Evolutionary conservation across 805 yeast species (phyloP).

Genomic region (Candida ulmi): DNA sequence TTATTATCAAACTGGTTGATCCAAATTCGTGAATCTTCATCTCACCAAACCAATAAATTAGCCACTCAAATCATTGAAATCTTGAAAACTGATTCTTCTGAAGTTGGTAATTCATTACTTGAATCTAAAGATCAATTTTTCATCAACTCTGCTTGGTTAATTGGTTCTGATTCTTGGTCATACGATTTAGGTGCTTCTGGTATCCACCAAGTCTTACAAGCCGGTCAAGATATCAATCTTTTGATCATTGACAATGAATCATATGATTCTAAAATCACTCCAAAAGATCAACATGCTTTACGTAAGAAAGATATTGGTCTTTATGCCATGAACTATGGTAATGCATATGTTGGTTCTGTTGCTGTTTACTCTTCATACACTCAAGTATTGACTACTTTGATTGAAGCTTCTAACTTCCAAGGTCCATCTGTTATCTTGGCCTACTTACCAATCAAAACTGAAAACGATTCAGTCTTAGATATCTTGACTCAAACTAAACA

Average conservation of each 20-base stretch:
- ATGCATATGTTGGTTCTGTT: constrained; percentile 87
- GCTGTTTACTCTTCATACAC: constrained; percentile 93
- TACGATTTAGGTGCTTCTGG: constrained; percentile 91
- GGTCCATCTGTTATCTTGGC: constrained; percentile 94
- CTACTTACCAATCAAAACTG: constrained; percentile 70
- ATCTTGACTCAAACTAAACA: constrained; percentile 80
- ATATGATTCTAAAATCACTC: constrained; percentile 30
- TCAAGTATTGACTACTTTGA: constrained; percentile 80
- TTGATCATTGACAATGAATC: constrained; percentile 87
- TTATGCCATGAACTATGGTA: constrained; percentile 90
- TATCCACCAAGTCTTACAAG: constrained; percentile 74
- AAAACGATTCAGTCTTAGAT: constrained; percentile 61
- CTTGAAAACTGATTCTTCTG: constrained; percentile 35
- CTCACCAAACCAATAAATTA: constrained; percentile 25
- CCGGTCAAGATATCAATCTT: constrained; percentile 75
- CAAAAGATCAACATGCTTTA: constrained; percentile 29
- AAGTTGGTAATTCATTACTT: constrained; percentile 40
- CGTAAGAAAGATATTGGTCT: constrained; percentile 91
- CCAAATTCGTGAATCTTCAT: constrained; percentile 34
- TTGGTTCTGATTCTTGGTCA: constrained; percentile 95
- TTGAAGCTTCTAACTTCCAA: constrained; percentile 82
- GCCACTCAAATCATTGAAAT: constrained; percentile 30
- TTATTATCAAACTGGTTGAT: constrained; percentile 68
- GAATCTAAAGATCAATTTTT: constrained; percentile 37
- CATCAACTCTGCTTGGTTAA: constrained; percentile 64